These are phyloP conservation scores for Ceratocystis cubensis DNA, from an alignment of 2,329 filamentous ascomycete genomes.

Conservation along the genomic window DNA sequence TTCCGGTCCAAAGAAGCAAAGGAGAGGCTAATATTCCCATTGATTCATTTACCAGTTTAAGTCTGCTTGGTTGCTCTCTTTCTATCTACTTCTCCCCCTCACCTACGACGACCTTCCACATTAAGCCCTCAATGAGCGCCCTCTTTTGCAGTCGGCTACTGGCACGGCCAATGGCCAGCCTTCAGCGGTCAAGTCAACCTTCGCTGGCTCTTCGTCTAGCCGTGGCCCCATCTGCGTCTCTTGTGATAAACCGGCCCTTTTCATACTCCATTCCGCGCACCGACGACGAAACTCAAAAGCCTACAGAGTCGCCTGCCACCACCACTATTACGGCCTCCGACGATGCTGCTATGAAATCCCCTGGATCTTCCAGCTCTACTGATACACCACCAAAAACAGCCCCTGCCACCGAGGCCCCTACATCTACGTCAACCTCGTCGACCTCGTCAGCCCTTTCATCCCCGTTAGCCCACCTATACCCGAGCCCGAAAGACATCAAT, in stretches of 20 bases:
- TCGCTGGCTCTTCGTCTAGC: slow-evolving; percentile 7
- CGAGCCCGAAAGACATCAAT: neutral
- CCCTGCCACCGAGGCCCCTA: slow-evolving; percentile 5
- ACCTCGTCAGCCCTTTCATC: slow-evolving; percentile 14
- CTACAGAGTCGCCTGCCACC: neutral
- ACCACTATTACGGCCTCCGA: neutral
- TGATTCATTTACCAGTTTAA: neutral
- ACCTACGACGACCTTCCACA: neutral
- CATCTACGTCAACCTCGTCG: neutral
- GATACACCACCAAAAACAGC: neutral
- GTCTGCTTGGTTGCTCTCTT: neutral
- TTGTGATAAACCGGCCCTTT: slow-evolving; percentile 22
- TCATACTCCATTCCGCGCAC: slow-evolving; percentile 21
- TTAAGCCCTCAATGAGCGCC: slow-evolving; percentile 19
- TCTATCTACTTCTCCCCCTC: neutral
- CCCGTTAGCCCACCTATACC: slow-evolving; percentile 10
- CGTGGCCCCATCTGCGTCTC: slow-evolving; percentile 12
- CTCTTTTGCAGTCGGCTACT: slow-evolving; percentile 18
- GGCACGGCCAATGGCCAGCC: slow-evolving; percentile 12
- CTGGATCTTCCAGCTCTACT: slow-evolving; percentile 2
- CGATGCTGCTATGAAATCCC: neutral
- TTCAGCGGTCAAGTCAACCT: slow-evolving; percentile 1
- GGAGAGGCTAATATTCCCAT: neutral
- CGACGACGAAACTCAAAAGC: slow-evolving; percentile 12
- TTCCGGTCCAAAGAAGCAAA: neutral